Conservation (phyloP, 2,329 filamentous ascomycete species). For the Bipolaris victoriae region DNA sequence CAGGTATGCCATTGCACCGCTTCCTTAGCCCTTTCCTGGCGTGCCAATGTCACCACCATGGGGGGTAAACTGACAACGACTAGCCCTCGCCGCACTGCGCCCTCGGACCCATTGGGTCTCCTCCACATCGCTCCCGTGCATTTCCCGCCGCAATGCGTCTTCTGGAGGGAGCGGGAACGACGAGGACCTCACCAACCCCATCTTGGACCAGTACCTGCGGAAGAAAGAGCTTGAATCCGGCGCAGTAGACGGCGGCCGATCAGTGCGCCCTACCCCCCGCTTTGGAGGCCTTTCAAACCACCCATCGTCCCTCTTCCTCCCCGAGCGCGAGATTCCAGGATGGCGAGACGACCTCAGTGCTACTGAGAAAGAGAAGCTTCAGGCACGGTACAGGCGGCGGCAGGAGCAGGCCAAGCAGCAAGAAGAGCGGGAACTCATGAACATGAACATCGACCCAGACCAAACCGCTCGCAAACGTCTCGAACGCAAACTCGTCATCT, state of each 20-base stretch:
- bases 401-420: constrained; percentile 18
- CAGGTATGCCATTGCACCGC: constrained; percentile 57
- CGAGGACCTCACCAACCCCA: constrained; percentile 55
- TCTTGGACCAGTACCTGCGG: constrained; percentile 65
- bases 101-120: constrained; percentile 25
- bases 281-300: constrained; percentile 26
- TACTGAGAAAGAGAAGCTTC: constrained; percentile 23
- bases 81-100: constrained; percentile 34
- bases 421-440: constrained; percentile 61
- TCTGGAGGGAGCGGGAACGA: constrained; percentile 18
- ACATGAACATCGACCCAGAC: constrained; percentile 70
- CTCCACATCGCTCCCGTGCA: constrained; percentile 20
- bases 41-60: not conserved
- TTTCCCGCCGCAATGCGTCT: constrained; percentile 23
- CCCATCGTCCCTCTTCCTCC: constrained; percentile 33
- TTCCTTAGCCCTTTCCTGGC: not conserved
- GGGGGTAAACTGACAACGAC: constrained; percentile 11
- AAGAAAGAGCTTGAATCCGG: constrained; percentile 21
- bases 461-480: constrained; percentile 74
- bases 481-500: constrained; percentile 83
- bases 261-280: constrained; percentile 16
- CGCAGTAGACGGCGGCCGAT: not conserved
- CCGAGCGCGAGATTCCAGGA: constrained; percentile 35
- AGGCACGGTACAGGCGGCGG: constrained; percentile 15
- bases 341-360: constrained; percentile 26